These are phyloP conservation scores for Acacia acuminata DNA, from an alignment of 306 rosid species.

Conservation along the genomic window DNA sequence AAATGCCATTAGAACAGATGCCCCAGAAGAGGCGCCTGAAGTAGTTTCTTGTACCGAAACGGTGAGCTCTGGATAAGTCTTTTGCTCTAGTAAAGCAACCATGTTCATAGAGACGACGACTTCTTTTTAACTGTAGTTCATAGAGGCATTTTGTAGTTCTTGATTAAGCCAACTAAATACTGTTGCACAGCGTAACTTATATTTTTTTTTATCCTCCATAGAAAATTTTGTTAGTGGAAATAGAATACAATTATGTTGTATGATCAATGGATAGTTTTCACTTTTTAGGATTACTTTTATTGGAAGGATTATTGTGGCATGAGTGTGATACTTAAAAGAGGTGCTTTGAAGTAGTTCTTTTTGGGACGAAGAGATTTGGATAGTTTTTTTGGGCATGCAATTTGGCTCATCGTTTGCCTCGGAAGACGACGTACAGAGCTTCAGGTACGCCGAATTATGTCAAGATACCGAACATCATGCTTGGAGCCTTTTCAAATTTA, in stretches of 20 bases:
- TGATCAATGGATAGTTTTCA: not conserved
- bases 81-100: not conserved
- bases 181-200: not conserved
- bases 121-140: too few species aligned
- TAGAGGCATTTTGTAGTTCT: not conserved
- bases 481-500: too few species aligned
- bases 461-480: too few species aligned
- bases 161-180: not conserved
- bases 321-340: too few species aligned
- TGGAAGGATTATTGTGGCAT: too few species aligned
- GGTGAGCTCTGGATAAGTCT: constrained; percentile 44
- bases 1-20: constrained; percentile 43
- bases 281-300: too few species aligned
- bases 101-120: not conserved
- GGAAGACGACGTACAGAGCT: too few species aligned
- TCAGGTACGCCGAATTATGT: too few species aligned
- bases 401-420: too few species aligned
- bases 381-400: too few species aligned
- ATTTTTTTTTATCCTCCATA: not conserved
- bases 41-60: constrained; percentile 61
- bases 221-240: not conserved
- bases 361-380: too few species aligned
- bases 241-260: not conserved
- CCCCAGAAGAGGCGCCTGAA: constrained; percentile 42
- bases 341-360: too few species aligned